Evolutionary conservation across 192 early-diverging fungal genomes (phyloP), one percentile per base, ranked within the genome.

Genomic region (Coemansia sp.): DNA sequence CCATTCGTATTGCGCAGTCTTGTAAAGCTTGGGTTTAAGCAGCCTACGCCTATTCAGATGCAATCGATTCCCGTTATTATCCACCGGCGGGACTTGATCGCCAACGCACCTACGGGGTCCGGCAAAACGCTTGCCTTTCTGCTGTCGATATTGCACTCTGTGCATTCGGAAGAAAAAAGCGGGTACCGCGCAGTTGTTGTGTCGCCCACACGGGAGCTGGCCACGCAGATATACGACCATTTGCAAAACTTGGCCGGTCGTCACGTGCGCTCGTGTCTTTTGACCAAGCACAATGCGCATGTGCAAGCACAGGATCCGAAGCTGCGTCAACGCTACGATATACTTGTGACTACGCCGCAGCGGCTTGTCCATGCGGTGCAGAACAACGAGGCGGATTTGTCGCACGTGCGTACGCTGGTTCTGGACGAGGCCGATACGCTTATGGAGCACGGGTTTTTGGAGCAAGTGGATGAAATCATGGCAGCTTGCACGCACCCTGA

Each of bases 121-220:
- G 97, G 97, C 69, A 99, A 99, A 79, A 99, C 97, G 1, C 71
- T 97, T 69, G 96, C 97, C 0, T 99, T 91, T 59, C 61, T 95
- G 41, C 76, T 99, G 23, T 94, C 95, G 0, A 94, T 99, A 24
- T 66, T 99, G 53, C 92, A 95, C 59, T 82, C 88, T 48, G 69
- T 98, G 29, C 88, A 92, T 45, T 82, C 82, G 50, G 91, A 90
- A 4, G 86, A 89, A 26, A 94, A 92, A 64, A 78, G 83, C 9
- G 93, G 93, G 14, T 89, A 91, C 65, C 86, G 97, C 32, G 97
- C 94, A 0, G 81, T 95, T 7, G 88, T 99, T 56, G 89, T 99
- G 16, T 89, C 95, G 19, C 97, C 97, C 1, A 99, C 95, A 0
- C 81, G 95, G 35, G 97, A 99, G 82, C 83, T 99, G 66, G 94